Evolutionary conservation across 176 grass and related monocot species (phyloP).

Genomic region (Eragrostis nindensis): DNA sequence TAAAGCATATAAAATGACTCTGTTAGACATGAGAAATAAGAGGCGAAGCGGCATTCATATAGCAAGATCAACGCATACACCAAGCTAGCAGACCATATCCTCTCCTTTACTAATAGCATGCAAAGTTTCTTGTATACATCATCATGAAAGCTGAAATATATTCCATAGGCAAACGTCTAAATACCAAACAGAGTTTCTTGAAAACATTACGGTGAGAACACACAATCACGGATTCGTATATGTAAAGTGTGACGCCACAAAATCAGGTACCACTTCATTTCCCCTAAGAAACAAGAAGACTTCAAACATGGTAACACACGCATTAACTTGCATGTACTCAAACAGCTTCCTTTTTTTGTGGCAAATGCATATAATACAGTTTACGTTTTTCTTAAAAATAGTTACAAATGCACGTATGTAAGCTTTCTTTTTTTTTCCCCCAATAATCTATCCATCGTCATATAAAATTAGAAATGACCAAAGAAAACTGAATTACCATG

Average conservation of each 20-base stretch:
- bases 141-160: background rate
- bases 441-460: background rate
- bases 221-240: background rate
- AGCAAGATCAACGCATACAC: background rate
- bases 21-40: background rate
- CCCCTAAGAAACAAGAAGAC: too few relatives aligned
- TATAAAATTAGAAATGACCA: too few relatives aligned
- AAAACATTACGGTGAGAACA: background rate
- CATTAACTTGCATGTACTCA: background rate
- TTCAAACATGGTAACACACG: background rate
- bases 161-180: background rate
- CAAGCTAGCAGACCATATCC: too few relatives aligned
- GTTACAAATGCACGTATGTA: background rate
- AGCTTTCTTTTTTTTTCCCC: background rate
- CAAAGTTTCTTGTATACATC: too few relatives aligned
- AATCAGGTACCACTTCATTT: background rate
- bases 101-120: too few relatives aligned
- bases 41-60: background rate
- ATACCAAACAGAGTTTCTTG: background rate
- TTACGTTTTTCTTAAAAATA: background rate
- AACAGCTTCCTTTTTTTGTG: background rate
- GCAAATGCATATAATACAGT: background rate
- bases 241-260: background rate
- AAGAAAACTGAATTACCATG: too few relatives aligned
- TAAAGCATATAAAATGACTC: slow-evolving; percentile 34